A percentile compares a stretch with the other conserved stretches of the same genome.
Evolutionary conservation across 495 filamentous ascomycete genomes (phyloP).

Genomic region (Tuber microsphaerosporum): DNA sequence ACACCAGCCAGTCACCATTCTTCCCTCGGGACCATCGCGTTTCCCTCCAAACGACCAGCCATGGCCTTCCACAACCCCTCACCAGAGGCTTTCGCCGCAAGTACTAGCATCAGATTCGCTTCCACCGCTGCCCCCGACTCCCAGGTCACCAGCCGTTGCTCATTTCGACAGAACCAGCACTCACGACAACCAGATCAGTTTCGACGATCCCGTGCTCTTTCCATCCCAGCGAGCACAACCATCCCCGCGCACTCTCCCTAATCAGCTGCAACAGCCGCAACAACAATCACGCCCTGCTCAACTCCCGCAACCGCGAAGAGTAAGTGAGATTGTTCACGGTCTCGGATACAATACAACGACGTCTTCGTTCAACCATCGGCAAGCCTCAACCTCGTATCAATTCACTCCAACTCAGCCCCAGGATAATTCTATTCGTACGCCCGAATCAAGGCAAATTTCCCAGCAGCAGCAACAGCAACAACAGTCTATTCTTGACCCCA

Average conservation of each 20-base stretch:
- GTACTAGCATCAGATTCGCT: constrained; percentile 26
- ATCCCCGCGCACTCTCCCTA: constrained; percentile 36
- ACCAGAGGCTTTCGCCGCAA: constrained; percentile 40
- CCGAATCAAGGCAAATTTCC: constrained; percentile 46
- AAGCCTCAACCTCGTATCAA: constrained; percentile 42
- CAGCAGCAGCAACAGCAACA: constrained; percentile 48
- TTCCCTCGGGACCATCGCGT: constrained; percentile 40
- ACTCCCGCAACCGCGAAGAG: constrained; percentile 43
- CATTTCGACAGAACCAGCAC: constrained; percentile 35
- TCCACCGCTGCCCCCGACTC: constrained; percentile 25
- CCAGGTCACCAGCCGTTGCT: constrained; percentile 30
- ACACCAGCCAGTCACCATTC: constrained; percentile 40
- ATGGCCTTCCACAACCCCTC: constrained; percentile 38
- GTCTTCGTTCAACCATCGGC: constrained; percentile 55
- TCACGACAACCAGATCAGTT: constrained; percentile 36
- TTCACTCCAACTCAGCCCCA: constrained; percentile 32
- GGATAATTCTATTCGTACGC: constrained; percentile 52
- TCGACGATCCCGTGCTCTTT: constrained; percentile 41
- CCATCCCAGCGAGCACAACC: constrained; percentile 25
- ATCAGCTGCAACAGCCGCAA: constrained; percentile 29
- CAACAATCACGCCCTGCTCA: constrained; percentile 32
- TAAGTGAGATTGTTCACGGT: constrained; percentile 55
- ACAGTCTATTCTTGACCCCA: constrained; percentile 51
- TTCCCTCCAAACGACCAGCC: constrained; percentile 39
- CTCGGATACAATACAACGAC: constrained; percentile 54